Evolutionary conservation across 2,329 filamentous ascomycete species (phyloP).

Genomic region (Xylaria sp.): DNA sequence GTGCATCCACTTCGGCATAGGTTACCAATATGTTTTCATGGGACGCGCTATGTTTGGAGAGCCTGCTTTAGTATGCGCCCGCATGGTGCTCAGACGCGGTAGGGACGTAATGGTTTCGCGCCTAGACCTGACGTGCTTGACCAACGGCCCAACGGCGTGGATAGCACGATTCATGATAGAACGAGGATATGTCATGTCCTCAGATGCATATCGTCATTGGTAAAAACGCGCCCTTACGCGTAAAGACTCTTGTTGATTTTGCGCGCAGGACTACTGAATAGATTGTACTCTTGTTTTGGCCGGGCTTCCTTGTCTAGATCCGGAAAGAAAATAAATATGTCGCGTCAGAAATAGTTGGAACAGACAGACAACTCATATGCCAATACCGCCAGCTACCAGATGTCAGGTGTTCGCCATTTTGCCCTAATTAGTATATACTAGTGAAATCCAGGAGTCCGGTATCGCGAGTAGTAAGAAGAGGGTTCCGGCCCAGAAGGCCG

Average conservation of each 20-base stretch:
- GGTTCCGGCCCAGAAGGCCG: background rate
- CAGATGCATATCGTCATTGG: background rate
- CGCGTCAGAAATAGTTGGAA: too few species aligned
- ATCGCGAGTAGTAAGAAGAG: background rate
- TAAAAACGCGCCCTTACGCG: slow-evolving; percentile 11
- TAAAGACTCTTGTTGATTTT: background rate
- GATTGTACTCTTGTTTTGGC: background rate
- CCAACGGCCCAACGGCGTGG: slow-evolving; percentile 14
- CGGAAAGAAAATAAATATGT: background rate
- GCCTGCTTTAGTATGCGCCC: background rate
- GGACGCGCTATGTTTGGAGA: background rate
- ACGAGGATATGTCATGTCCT: background rate
- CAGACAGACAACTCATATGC: too few species aligned
- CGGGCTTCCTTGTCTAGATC: background rate
- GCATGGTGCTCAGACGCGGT: background rate
- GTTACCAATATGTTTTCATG: background rate
- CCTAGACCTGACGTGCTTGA: background rate
- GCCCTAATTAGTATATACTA: too few species aligned
- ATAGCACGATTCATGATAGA: slow-evolving; percentile 12
- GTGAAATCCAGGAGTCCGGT: slow-evolving; percentile 4
- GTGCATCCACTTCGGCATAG: background rate
- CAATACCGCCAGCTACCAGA: too few species aligned
- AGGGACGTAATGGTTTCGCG: background rate
- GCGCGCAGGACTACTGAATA: background rate
- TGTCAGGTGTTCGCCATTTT: too few species aligned